phyloP scores from a whole-genome alignment of 169 alveolate species.

The Babesia microti region DNA sequence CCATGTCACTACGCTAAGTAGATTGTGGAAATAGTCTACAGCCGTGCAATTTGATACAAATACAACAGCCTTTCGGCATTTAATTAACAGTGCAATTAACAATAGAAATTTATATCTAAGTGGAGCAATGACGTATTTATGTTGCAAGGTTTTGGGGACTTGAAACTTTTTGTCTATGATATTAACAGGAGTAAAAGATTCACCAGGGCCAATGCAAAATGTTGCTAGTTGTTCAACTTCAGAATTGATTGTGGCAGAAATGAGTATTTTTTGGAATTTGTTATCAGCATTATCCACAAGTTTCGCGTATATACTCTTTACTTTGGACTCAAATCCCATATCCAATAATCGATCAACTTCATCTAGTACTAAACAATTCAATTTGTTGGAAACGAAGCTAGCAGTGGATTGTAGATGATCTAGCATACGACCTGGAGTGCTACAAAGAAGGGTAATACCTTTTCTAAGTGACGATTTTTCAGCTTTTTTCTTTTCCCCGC shows the following conservation, averaged over 20 bases:
- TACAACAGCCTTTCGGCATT: constrained; percentile 26
- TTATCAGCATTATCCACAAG: constrained; percentile 9
- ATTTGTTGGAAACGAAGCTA: constrained; percentile 71
- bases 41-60: constrained; percentile 57
- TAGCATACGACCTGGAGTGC: constrained; percentile 95
- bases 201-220: constrained; percentile 38
- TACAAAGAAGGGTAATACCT: constrained; percentile 84
- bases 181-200: background rate
- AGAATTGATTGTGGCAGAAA: constrained; percentile 69
- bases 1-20: constrained; percentile 47
- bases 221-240: constrained; percentile 61
- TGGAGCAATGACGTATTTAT: constrained; percentile 28
- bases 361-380: constrained; percentile 77
- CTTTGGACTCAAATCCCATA: constrained; percentile 88
- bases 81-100: constrained; percentile 21
- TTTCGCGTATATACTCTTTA: constrained; percentile 64
- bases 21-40: constrained; percentile 34
- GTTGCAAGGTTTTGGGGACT: constrained; percentile 28
- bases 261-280: constrained; percentile 52
- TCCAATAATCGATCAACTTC: constrained; percentile 97
- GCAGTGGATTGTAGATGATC: constrained; percentile 83
- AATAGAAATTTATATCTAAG: constrained; percentile 36
- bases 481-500: constrained; percentile 80
- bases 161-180: constrained; percentile 3
- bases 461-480: constrained; percentile 80